Evolutionary conservation across 2,329 filamentous ascomycete species (phyloP), one percentile per base, ranked within the genome.

Genomic region (Aspergillus nomiae): DNA sequence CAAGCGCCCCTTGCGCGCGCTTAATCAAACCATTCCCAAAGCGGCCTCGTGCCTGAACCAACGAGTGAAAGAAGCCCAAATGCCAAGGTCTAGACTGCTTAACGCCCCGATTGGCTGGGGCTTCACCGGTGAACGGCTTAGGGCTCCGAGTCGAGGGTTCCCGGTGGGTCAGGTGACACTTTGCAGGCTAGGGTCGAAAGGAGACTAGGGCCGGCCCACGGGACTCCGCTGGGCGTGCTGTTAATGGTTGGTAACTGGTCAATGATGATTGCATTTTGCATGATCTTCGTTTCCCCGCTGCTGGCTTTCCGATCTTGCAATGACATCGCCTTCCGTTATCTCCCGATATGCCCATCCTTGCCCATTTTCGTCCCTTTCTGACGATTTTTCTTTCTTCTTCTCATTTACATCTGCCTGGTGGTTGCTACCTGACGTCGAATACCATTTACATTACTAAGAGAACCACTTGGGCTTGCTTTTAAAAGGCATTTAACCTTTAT

Each of bases 1-100:
- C 73, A 77, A 74, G 74, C 76, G 76, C 76, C 70, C 72, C 74
- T 76, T 74, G 70, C 74, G 74, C 75, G 76, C 75, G 76, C 69
- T 69, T 77, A 71, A 65, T 66, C 63, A 57, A 28, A 41, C 60
- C 50, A 67, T 63, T 56, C 48, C 58, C 36, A 63, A 63, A 60
- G 48, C 45, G 34, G 60, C 28, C 67, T 63, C 63, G 64, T 68
- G 64, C 67, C 67, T 67, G 69, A 62, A 48, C 64, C 46, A 54
- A 58, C 53, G n/a, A 10, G 51, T 19, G 30, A 21, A 34, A 54
- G 21, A 24, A 19, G 8, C 32, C 19, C 11, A 36, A 54, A 24
- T 36, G 32, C 30, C 30, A 55, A 54, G 32, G 30, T 36, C 51
- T 36, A 54, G n/a, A 36, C 19, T 34, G 30, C 11, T 16, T 3